Conservation (phyloP, 257 asterid genomes). For the Solanum lycopersicoides region DNA sequence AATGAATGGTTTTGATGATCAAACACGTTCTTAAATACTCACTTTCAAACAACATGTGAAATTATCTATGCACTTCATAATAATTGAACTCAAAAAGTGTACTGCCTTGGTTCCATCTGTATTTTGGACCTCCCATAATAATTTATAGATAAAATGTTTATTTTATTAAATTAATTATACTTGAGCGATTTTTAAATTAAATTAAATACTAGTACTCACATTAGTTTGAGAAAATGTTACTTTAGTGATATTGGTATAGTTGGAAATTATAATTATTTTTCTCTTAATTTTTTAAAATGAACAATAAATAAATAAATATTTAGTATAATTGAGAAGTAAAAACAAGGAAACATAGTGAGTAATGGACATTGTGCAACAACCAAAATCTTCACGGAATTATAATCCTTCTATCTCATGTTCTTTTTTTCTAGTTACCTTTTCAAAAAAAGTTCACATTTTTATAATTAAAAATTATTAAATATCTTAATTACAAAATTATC, state of each 20-base stretch:
- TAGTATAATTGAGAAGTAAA: neutral
- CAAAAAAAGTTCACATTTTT: neutral
- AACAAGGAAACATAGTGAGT: neutral
- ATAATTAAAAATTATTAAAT: neutral
- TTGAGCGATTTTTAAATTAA: neutral
- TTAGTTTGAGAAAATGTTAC: neutral
- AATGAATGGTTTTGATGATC: no score
- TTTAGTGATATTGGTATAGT: neutral
- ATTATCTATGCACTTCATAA: neutral
- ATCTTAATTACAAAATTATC: neutral
- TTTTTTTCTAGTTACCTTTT: no score
- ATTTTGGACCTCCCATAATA: no score
- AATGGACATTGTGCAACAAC: neutral
- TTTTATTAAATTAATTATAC: no score
- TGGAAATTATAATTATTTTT: neutral
- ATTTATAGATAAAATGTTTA: no score
- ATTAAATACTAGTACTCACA: neutral
- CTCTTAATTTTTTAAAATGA: neutral
- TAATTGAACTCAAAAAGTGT: no score
- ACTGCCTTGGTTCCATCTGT: no score
- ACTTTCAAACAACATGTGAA: neutral
- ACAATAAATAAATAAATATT: neutral
- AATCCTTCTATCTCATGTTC: neutral
- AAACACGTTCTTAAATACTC: neutral
- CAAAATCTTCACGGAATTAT: neutral